Conservation (phyloP, 805 yeast species). For the Clavispora fructus region DNA sequence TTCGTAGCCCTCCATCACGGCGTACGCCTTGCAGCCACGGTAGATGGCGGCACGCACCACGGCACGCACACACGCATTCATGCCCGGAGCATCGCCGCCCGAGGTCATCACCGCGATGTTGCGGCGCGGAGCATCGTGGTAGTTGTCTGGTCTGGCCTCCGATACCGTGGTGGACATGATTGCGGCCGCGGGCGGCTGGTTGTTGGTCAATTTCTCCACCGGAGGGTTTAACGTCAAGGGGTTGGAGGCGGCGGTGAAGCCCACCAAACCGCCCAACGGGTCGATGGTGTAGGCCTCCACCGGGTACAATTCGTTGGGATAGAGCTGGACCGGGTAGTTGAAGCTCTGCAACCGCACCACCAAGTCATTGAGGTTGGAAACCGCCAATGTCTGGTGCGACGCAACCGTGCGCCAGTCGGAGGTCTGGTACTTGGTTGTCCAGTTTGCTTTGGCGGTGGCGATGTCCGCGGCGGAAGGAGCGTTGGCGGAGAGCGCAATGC, state of each 20-base stretch:
- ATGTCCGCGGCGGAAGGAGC: conserved; percentile 16
- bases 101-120: conserved; percentile 74
- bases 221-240: conserved; percentile 51
- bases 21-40: conserved; percentile 61
- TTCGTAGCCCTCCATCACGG: conserved; percentile 68
- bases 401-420: conserved; percentile 49
- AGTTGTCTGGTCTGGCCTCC: conserved; percentile 1
- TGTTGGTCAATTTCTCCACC: conserved; percentile 21
- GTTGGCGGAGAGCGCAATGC: conserved; percentile 13
- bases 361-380: conserved; percentile 35
- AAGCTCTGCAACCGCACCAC: conserved; percentile 27
- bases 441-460: conserved; percentile 6
- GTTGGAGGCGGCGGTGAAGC: conserved; percentile 63
- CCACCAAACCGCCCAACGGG: conserved; percentile 78
- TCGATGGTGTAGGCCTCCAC: conserved; percentile 67
- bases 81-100: conserved; percentile 81
- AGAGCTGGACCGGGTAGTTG: conserved; percentile 43
- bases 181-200: conserved; percentile 2
- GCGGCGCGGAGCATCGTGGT: conserved; percentile 3
- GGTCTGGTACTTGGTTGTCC: conserved; percentile 14
- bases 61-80: conserved; percentile 73
- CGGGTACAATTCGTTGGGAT: conserved; percentile 72
- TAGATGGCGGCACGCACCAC: conserved; percentile 65
- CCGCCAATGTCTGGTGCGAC: conserved; percentile 43
- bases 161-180: conserved; percentile 9